Base-by-base conservation (phyloP, 495 filamentous ascomycete genomes). In the Penicillium alfredii region DNA sequence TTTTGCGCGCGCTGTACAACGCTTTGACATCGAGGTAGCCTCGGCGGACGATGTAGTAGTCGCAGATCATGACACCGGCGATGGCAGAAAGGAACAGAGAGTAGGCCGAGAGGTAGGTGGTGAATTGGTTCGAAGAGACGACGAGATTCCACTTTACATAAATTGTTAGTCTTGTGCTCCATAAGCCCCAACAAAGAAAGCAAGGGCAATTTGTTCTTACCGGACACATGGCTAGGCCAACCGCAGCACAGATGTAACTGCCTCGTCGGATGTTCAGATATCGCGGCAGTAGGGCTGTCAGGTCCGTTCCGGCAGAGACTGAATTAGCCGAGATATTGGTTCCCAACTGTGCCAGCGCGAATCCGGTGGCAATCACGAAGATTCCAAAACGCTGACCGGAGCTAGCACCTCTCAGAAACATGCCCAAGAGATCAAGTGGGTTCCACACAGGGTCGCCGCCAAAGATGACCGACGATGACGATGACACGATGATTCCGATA, bases 241-340 rank as follows among this genome's bases (percentile, higher is more conserved):
- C 72, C 4, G 69, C 58, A 0, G 89, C 89, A 58, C 88, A 94
- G 46, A 96, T 75, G 50, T 93, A 95, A 15, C 88, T 86, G 26
- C 89, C 89, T 12, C 89, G 82, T 40, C 89, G 80, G 56, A 97
- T 94, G 59, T 82, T 92, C 44, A 97, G 55, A 51, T 74, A 97
- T 25, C 85, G 78, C 0, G 89, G 89, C 1, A 93, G 61, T n/a
- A 97, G 66, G 0, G 89, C 89, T 2, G 88, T 93, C 76, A 94
- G 73, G 54, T 96, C 89, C 0, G 88, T 92, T 12, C 89, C 89
- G 19, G 87, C 84, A 7, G 85, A 90, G 33, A 94, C 81, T 1
- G 81, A 86, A 62, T 96, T 96, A 42, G 88, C 88, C 3, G 88
- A 84, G 46, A 95, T 94, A 49, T 96, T 96, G 26, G 89, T 94